These are phyloP conservation scores for Cyclotella baltica DNA, from an alignment of 108 stramenopile species.

Conservation along the genomic window DNA sequence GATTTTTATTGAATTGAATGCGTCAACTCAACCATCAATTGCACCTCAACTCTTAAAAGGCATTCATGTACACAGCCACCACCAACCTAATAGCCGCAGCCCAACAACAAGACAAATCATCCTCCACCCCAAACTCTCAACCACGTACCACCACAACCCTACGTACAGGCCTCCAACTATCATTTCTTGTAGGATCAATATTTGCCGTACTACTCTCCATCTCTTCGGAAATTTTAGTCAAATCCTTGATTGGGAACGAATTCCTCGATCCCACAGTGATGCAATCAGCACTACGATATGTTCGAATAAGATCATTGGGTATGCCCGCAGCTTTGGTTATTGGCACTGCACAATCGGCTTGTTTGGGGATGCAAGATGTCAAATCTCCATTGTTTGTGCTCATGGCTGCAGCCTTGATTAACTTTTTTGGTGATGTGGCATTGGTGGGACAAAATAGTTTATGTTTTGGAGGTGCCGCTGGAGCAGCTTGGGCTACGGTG, in stretches of 20 bases:
- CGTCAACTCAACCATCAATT: no score
- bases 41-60: no score
- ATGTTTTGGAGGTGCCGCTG: constrained; percentile 81
- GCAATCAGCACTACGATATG: constrained; percentile 78
- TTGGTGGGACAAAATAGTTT: constrained; percentile 65
- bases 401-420: constrained; percentile 79
- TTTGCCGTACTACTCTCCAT: constrained; percentile 63
- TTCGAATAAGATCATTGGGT: constrained; percentile 83
- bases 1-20: no score
- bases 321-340: constrained; percentile 87
- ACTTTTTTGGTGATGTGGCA: constrained; percentile 76
- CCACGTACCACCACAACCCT: constrained; percentile 61
- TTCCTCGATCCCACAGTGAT: constrained; percentile 71
- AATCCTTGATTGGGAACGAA: constrained; percentile 81
- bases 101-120: constrained; percentile 60
- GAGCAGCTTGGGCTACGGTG: constrained; percentile 93
- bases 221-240: constrained; percentile 55
- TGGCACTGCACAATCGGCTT: constrained; percentile 78
- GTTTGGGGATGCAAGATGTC: constrained; percentile 76
- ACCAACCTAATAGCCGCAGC: constrained; percentile 84
- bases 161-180: constrained; percentile 72
- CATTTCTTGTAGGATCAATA: constrained; percentile 66
- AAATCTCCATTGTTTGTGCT: constrained; percentile 78
- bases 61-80: constrained; percentile 87
- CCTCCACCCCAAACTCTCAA: constrained; percentile 33